These are phyloP conservation scores for Penicillium olsonii DNA, from an alignment of 2,329 filamentous ascomycete genomes.

Conservation along the genomic window DNA sequence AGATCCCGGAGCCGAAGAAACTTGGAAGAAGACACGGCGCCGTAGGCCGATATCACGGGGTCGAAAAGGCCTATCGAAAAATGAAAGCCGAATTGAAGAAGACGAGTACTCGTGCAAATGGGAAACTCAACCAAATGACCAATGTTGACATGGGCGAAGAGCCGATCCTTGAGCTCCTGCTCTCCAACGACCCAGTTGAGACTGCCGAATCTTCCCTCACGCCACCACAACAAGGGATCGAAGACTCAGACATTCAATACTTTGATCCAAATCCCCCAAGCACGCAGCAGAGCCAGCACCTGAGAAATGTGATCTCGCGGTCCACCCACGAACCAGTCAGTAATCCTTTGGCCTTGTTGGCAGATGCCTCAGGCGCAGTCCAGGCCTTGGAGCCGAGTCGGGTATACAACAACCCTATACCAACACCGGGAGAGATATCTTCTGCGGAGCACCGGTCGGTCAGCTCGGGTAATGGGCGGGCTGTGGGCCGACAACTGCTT, in stretches of 20 bases:
- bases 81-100: slow-evolving; percentile 28
- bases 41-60: slow-evolving; percentile 28
- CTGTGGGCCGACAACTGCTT: slow-evolving; percentile 14
- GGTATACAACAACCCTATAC: not conserved
- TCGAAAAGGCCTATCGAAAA: slow-evolving; percentile 32
- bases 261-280: not conserved
- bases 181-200: not conserved
- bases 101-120: slow-evolving; percentile 1
- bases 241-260: not conserved
- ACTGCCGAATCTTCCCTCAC: not conserved
- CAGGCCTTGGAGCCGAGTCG: slow-evolving; percentile 12
- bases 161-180: not conserved
- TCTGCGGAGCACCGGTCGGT: not conserved
- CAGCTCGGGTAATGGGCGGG: not conserved
- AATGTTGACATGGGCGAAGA: not conserved
- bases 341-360: slow-evolving; percentile 31
- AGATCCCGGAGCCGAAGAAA: slow-evolving; percentile 24
- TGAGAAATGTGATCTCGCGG: not conserved
- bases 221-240: not conserved
- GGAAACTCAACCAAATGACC: not conserved
- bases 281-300: not conserved
- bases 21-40: slow-evolving; percentile 30
- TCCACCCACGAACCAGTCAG: slow-evolving; percentile 23
- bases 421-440: not conserved
- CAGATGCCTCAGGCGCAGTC: slow-evolving; percentile 27